These are phyloP conservation scores for Lagerstroemia speciosa DNA, from an alignment of 345 rosid species.

Conservation along the genomic window DNA sequence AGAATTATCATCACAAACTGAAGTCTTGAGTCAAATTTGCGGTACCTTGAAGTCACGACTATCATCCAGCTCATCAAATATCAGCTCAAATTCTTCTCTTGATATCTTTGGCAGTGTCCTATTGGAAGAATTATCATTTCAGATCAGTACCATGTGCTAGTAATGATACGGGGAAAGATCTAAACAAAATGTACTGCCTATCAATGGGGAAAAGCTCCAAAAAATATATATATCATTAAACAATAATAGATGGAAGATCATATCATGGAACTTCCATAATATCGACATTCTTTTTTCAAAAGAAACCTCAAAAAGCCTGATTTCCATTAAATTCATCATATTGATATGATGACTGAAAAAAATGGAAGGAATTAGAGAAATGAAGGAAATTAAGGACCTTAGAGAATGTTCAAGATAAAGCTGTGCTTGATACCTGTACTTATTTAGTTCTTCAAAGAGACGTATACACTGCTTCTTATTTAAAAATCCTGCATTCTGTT, in stretches of 20 bases:
- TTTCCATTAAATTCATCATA: background rate
- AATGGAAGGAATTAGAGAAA: background rate
- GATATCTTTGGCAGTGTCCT: constrained; percentile 90
- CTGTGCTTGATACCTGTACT: constrained; percentile 56
- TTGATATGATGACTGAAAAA: background rate
- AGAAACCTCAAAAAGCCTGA: background rate
- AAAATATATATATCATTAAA: background rate
- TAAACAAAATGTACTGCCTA: background rate
- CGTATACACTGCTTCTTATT: constrained; percentile 62
- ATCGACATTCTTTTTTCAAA: background rate
- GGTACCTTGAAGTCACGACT: constrained; percentile 84
- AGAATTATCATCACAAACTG: background rate
- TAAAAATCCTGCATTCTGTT: constrained; percentile 58
- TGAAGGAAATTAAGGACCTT: background rate
- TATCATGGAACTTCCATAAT: background rate
- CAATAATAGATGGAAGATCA: background rate
- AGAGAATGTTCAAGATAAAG: background rate
- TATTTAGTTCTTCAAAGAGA: constrained; percentile 74
- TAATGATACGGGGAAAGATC: background rate
- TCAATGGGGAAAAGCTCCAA: background rate
- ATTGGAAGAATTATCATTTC: constrained; percentile 9
- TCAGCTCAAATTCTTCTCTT: constrained; percentile 69
- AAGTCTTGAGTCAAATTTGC: constrained; percentile 1
- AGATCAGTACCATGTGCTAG: constrained; percentile 6
- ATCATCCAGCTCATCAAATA: constrained; percentile 91